Base-by-base conservation (phyloP, 441 rosid genomes). In the Oxalis stricta region DNA sequence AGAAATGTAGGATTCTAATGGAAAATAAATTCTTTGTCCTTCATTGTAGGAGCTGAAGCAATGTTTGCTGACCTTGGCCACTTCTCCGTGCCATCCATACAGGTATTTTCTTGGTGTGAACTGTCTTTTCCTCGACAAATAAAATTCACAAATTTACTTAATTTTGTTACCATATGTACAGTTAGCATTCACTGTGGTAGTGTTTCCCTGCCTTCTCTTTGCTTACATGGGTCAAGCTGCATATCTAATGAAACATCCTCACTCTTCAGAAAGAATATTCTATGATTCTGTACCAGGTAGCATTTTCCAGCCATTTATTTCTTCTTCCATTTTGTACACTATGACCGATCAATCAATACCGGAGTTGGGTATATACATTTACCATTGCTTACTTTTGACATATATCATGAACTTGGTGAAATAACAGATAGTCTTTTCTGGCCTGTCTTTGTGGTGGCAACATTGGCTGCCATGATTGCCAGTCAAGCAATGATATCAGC, bases 401-500 rank as follows among this genome's bases (percentile, higher is more conserved):
- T 34, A 23, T n/a, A 48, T 26, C 35, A 56, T 59, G 46, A 57
- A 43, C 22, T 39, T 48, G 43, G 10, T 59, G 51, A 54, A 44
- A 39, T 24, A 59, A 60, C 82, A 89, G 94, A 34, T 16, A 58
- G 66, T 53, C 71, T 89, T 44, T 89, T 89, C 69, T 85, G 98
- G 98, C 96, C 89, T 0, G 83, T 85, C 50, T 76, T 89, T 36
- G 73, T 64, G 48, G 32, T 85, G 39, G 98, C 98, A 18, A 69
- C 96, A 11, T 46, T 85, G 5, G 96, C 96, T 3, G 96, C 98
- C n/a, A 80, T 73, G 83, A 89, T 89, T 56, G 96, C 98, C 16
- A 89, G 98, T 63, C 98, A 89, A 72, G 92, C 96, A n/a, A 89
- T 89, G 98, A 89, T 89, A 52, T 89, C 98, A 20, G 98, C 98